Evolutionary conservation across 257 asterid genomes (phyloP).

Genomic region (Scutellaria baicalensis): DNA sequence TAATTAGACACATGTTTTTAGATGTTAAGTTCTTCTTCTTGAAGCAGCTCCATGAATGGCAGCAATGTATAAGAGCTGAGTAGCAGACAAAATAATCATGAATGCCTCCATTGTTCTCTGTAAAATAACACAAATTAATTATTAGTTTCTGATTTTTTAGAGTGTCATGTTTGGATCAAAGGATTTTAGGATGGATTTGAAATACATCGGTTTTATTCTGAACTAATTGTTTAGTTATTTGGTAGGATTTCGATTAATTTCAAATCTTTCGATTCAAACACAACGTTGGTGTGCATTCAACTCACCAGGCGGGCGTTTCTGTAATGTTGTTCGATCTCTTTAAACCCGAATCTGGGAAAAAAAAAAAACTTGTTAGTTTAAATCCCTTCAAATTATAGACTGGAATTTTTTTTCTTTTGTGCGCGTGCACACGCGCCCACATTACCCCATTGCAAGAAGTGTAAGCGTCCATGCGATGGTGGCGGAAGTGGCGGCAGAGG

Average conservation of each 20-base stretch:
- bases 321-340: slow-evolving; percentile 50
- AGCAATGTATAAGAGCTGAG: slow-evolving; percentile 68
- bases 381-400: background rate
- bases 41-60: slow-evolving; percentile 63
- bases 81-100: slow-evolving; percentile 63
- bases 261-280: background rate
- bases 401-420: no score
- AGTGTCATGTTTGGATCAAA: no score
- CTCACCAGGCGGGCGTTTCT: slow-evolving; percentile 80
- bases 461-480: slow-evolving; percentile 78
- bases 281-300: background rate
- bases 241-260: no score
- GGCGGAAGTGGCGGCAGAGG: slow-evolving; percentile 67
- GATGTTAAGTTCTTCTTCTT: slow-evolving; percentile 28
- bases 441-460: slow-evolving; percentile 90
- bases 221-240: no score
- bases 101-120: slow-evolving; percentile 98
- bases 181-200: no score
- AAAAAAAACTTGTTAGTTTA: background rate
- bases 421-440: background rate
- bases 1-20: background rate
- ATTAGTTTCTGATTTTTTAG: background rate
- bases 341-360: slow-evolving; percentile 65
- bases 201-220: no score
- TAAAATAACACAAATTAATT: background rate